Conservation (phyloP, 495 filamentous ascomycete species). For the Filosporella fistucella region DNA sequence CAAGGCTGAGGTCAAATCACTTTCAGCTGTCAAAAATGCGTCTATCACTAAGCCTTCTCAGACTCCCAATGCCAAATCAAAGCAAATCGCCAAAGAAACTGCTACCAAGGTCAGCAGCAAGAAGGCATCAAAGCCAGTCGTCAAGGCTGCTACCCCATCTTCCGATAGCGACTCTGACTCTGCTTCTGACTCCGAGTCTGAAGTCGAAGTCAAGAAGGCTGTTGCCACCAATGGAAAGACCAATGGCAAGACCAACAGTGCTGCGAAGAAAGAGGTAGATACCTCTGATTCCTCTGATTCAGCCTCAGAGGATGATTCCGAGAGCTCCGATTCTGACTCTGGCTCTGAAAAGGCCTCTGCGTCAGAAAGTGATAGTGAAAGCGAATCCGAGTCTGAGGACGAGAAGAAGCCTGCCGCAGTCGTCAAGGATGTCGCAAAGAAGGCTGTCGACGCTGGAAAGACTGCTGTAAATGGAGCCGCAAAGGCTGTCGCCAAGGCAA, state of each 20-base stretch:
- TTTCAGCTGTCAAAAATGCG: constrained; percentile 33
- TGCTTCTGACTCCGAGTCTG: constrained; percentile 26
- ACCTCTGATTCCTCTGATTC: constrained; percentile 27
- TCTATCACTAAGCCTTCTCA: constrained; percentile 43
- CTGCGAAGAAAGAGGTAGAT: constrained; percentile 30
- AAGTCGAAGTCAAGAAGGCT: constrained; percentile 21
- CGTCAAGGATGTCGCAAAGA: constrained; percentile 29
- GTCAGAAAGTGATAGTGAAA: constrained; percentile 30
- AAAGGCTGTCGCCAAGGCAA: constrained; percentile 36
- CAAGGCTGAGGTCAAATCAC: constrained; percentile 30
- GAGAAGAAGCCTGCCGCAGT: constrained; percentile 18
- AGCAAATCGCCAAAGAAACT: constrained; percentile 43
- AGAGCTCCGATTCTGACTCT: constrained; percentile 24
- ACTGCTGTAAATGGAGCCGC: constrained; percentile 28
- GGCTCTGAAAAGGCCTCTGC: constrained; percentile 23
- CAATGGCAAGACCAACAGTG: constrained; percentile 27
- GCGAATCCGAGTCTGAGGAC: constrained; percentile 36
- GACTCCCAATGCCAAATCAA: constrained; percentile 49
- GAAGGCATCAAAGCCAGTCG: constrained; percentile 40
- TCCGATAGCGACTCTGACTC: constrained; percentile 30
- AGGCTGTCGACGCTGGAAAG: constrained; percentile 21
- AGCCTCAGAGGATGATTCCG: constrained; percentile 18
- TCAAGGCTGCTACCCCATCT: constrained; percentile 39
- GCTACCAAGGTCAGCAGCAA: constrained; percentile 35
- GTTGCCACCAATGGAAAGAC: constrained; percentile 24